These are phyloP conservation scores for Lignosus rhinocerotis DNA, from an alignment of 1,284 basidiomycete genomes.

Conservation along the genomic window DNA sequence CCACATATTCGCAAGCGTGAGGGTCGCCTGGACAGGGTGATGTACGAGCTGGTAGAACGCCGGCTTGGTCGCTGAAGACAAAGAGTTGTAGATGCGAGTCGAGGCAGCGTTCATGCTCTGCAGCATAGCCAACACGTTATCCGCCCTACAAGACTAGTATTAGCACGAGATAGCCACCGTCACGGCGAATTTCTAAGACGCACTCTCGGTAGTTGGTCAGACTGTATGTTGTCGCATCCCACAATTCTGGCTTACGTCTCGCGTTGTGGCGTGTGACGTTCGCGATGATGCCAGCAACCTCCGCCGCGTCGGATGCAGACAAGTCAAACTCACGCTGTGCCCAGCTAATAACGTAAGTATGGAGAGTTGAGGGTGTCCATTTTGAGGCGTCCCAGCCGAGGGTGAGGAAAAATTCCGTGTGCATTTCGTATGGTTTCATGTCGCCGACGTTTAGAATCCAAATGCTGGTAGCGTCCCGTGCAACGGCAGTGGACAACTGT, in stretches of 20 bases:
- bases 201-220: conserved; percentile 69
- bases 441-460: conserved; percentile 73
- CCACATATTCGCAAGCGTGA: conserved; percentile 57
- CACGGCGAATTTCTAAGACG: conserved; percentile 28
- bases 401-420: conserved; percentile 68
- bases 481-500: conserved; percentile 61
- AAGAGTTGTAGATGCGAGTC: conserved; percentile 52
- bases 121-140: conserved; percentile 54
- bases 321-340: conserved; percentile 67
- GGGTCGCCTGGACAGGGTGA: conserved; percentile 60
- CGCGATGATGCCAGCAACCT: conserved; percentile 52
- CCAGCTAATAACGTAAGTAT: conserved; percentile 56
- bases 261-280: conserved; percentile 65
- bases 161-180: background rate
- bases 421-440: conserved; percentile 71
- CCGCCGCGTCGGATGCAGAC: conserved; percentile 36
- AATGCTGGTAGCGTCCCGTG: conserved; percentile 53
- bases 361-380: conserved; percentile 54
- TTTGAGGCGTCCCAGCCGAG: conserved; percentile 60
- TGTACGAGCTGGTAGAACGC: conserved; percentile 72
- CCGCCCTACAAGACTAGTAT: conserved; percentile 43
- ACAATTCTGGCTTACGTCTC: conserved; percentile 66
- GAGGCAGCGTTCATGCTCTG: conserved; percentile 48
- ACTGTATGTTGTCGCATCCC: conserved; percentile 64
- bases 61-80: conserved; percentile 47